Conservation (phyloP, 805 yeast species). For the Wickerhamiella allomyrinae region DNA sequence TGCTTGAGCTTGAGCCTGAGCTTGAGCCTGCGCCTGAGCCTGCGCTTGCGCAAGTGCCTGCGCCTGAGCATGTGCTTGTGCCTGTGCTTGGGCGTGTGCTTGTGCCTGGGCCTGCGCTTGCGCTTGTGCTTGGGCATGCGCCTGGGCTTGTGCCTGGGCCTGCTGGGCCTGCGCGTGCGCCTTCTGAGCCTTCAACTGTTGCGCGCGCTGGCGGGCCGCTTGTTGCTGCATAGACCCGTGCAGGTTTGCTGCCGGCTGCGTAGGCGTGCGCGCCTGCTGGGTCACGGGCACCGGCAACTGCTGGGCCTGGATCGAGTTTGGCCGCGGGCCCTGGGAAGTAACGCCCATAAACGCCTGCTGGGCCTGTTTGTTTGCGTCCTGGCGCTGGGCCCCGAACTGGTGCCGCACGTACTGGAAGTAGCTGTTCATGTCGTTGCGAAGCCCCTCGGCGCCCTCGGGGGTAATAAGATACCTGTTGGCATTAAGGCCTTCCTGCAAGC, state of each 20-base stretch:
- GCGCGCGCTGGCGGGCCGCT: no score
- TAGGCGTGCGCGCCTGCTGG: background rate
- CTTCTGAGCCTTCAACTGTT: background rate
- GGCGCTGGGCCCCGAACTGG: constrained; percentile 27
- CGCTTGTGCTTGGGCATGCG: background rate
- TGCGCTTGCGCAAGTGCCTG: constrained; percentile 4
- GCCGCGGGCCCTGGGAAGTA: constrained; percentile 2
- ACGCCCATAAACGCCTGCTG: constrained; percentile 10
- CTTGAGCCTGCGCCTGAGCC: constrained; percentile 4
- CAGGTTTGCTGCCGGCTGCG: background rate
- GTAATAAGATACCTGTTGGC: constrained; percentile 52
- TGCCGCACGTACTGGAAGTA: constrained; percentile 56
- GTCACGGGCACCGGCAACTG: background rate
- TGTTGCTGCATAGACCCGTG: no score
- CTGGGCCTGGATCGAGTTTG: background rate
- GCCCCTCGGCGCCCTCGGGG: constrained; percentile 52
- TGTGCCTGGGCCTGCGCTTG: background rate
- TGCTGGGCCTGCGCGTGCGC: background rate
- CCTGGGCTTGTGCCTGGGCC: background rate
- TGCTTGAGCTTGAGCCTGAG: constrained; percentile 10
- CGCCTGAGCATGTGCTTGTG: background rate
- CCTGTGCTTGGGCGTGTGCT: background rate
- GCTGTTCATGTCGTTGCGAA: constrained; percentile 54
- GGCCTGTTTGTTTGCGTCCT: constrained; percentile 13
- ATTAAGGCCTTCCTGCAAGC: constrained; percentile 38